Evolutionary conservation across 192 early-diverging fungal species (phyloP), one percentile per base, ranked within the genome.

Genomic region (Coemansia sp.): DNA sequence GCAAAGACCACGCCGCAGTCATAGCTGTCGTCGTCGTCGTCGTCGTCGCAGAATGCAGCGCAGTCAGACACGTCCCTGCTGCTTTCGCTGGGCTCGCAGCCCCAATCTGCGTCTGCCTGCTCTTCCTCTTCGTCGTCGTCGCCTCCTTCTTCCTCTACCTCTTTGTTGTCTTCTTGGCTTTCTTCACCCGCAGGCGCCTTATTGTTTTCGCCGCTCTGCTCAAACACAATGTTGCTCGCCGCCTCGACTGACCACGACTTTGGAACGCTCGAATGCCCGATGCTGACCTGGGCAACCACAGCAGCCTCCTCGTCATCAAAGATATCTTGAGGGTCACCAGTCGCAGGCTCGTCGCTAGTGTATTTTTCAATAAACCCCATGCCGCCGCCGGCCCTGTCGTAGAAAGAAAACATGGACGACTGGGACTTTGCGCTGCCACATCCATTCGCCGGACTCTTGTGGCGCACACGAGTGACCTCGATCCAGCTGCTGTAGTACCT

Each of bases 401-500:
- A 7, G 27, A 35, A 14, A 2, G 20, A n/a, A 36, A 39, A 45
- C 27, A 46, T 19, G 13, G 58, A 29, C 22, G 65, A 56, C 55
- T n/a, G 6, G 27, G 71, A 23, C n/a, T 25, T 19, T 20, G 52
- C 34, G n/a, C 24, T 51, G n/a, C 54, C 47, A 45, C 46, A 58
- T 28, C 52, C 52, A 13, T 42, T 42, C 39, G 52, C 25, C 16
- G 52, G 14, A 29, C 16, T 11, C 27, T 46, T 51, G 28, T 61
- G 55, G 16, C 62, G 75, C 72, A 48, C 65, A 8, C 49, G 72
- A 50, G 84, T 73, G 24, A 82, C 81, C 81, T 98, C 94, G 5
- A 98, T 73, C 97, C 97, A 98, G 28, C 88, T 90, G 24, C 86
- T 84, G 69, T 90, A 95, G 69, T 98, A 98, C 6, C 97, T 81